A percentile compares a stretch with the other conserved stretches of the same genome.
Evolutionary conservation across 2,329 filamentous ascomycete genomes (phyloP).

Genomic region (Phaeosphaeria sp.): DNA sequence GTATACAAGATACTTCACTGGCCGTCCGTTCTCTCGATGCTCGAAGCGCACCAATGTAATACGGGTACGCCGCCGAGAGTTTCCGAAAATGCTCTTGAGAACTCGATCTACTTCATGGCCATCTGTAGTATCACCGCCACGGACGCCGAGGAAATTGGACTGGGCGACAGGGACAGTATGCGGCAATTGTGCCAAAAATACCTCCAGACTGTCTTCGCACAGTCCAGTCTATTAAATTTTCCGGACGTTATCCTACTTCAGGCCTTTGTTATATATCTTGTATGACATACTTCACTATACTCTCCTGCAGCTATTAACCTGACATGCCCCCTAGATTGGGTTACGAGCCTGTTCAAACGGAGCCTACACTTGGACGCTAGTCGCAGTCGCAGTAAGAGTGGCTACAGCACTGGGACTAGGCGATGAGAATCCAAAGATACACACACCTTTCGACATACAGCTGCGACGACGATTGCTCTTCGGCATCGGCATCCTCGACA

Average conservation of each 20-base stretch:
- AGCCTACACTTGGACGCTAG: constrained; percentile 12
- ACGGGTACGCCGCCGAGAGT: background rate
- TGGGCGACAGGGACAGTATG: constrained; percentile 2
- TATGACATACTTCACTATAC: constrained; percentile 2
- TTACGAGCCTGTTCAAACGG: constrained; percentile 10
- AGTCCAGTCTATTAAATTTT: constrained; percentile 4
- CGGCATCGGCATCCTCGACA: constrained; percentile 11
- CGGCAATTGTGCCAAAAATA: background rate
- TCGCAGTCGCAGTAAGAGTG: constrained; percentile 13
- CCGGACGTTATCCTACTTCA: constrained; percentile 5
- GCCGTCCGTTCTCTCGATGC: constrained; percentile 4
- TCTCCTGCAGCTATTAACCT: background rate
- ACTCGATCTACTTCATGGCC: constrained; percentile 10
- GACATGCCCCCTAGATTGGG: constrained; percentile 1
- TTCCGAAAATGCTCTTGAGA: constrained; percentile 1
- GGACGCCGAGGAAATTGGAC: constrained; percentile 1
- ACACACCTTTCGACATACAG: constrained; percentile 6
- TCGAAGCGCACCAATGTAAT: background rate
- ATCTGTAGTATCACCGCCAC: constrained; percentile 8
- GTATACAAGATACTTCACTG: constrained; percentile 19
- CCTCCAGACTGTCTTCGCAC: constrained; percentile 1
- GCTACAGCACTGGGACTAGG: constrained; percentile 12
- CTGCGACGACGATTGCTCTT: constrained; percentile 11
- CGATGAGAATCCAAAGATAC: background rate
- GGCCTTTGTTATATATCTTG: constrained; percentile 17